Conservation (phyloP, 495 filamentous ascomycete species). For the Lophium mytilinum region DNA sequence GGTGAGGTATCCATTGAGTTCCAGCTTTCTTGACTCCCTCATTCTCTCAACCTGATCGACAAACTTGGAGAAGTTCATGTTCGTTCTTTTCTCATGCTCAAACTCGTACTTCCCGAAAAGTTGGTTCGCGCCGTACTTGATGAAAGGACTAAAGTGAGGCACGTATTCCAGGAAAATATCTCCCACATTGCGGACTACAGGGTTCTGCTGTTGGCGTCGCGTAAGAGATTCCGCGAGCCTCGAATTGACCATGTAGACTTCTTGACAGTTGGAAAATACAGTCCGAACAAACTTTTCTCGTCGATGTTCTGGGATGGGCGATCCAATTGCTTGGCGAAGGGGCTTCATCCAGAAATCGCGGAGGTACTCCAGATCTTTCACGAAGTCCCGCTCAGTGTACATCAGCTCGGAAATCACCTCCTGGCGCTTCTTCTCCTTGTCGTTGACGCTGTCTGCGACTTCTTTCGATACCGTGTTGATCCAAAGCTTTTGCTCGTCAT, state of each 20-base stretch:
- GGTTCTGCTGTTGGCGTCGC: slow-evolving; percentile 77
- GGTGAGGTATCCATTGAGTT: slow-evolving; percentile 95
- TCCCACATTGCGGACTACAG: slow-evolving; percentile 80
- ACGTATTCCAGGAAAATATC: slow-evolving; percentile 93
- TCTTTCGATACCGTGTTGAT: slow-evolving; percentile 98
- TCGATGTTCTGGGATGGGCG: slow-evolving; percentile 80
- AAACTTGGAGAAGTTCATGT: slow-evolving; percentile 78
- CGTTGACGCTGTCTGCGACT: slow-evolving; percentile 76
- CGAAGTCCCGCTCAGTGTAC: slow-evolving; percentile 98
- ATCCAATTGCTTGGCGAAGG: slow-evolving; percentile 61
- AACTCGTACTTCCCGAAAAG: slow-evolving; percentile 97
- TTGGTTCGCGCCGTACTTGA: slow-evolving; percentile 93
- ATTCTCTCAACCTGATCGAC: slow-evolving; percentile 95
- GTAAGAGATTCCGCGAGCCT: slow-evolving; percentile 80
- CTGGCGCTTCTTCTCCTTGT: slow-evolving; percentile 93
- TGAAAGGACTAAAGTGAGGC: slow-evolving; percentile 89
- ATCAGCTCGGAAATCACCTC: slow-evolving; percentile 97
- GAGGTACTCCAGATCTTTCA: slow-evolving; percentile 97
- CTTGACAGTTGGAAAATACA: slow-evolving; percentile 93
- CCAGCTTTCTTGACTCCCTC: slow-evolving; percentile 92
- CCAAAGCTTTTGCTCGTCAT: slow-evolving; percentile 97
- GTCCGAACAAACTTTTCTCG: slow-evolving; percentile 86
- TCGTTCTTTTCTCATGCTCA: slow-evolving; percentile 86
- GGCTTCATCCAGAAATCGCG: slow-evolving; percentile 99
- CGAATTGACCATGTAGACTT: slow-evolving; percentile 86